Percentiles rank a stretch among this genome's conserved stretches.
Evolutionary conservation across 73 alveolate genomes (phyloP).

Genomic region (Breviolum minutum): DNA sequence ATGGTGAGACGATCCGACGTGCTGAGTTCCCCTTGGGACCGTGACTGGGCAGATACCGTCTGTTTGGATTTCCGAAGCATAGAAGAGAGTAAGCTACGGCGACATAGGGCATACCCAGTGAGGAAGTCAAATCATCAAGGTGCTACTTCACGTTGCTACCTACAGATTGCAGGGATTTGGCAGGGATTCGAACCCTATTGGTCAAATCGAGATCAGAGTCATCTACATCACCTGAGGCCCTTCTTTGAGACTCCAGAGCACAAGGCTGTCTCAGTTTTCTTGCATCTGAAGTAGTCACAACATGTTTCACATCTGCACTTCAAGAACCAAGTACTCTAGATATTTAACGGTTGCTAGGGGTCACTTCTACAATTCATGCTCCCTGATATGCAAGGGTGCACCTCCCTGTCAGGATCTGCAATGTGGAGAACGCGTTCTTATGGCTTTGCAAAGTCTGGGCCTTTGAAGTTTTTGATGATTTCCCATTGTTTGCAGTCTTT

Average conservation of each 20-base stretch:
- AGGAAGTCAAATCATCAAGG: not conserved
- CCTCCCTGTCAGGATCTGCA: conserved; percentile 66
- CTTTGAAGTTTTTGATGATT: not conserved
- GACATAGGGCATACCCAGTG: not conserved
- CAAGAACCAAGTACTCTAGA: too few relatives aligned
- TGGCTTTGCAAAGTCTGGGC: conserved; percentile 36
- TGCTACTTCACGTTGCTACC: not conserved
- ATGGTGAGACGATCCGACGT: conserved; percentile 72
- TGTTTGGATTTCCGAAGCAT: not conserved
- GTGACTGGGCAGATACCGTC: conserved; percentile 1
- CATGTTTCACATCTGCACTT: too few relatives aligned
- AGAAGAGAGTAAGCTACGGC: not conserved
- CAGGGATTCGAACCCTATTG: not conserved
- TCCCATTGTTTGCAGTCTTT: too few relatives aligned
- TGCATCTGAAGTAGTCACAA: too few relatives aligned
- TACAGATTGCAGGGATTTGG: not conserved
- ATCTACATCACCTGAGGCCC: conserved; percentile 16
- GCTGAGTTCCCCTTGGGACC: conserved; percentile 87
- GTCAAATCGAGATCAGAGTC: not conserved
- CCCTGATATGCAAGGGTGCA: too few relatives aligned
- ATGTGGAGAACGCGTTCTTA: conserved; percentile 67
- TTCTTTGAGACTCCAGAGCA: conserved; percentile 88
- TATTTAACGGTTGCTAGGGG: too few relatives aligned
- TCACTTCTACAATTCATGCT: too few relatives aligned
- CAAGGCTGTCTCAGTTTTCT: conserved; percentile 17